Base-by-base conservation (phyloP, 345 rosid genomes). In the Corymbia maculata region DNA sequence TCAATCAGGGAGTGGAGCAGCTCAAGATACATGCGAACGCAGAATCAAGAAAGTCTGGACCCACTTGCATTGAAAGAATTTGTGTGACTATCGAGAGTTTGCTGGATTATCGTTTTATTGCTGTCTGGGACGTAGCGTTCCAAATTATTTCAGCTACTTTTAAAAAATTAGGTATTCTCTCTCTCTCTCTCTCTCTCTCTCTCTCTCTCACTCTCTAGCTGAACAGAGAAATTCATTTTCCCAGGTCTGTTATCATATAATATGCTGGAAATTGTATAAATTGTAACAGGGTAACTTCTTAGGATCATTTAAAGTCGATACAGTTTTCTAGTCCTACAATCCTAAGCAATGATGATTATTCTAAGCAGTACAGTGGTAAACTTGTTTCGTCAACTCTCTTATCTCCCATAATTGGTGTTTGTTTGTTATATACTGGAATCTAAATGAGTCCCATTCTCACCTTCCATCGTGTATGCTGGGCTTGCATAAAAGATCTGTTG, bases 91-190 rank as follows among this genome's bases (percentile, higher is more conserved):
- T 93, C 22, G 99, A 96, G 88, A 95, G 97, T 89, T 91, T 96
- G 90, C 98, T 98, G 89, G 95, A 97, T 89, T 98, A 98, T 93
- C 95, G 90, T 68, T 96, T 92, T 88, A 89, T 93, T 92, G 94
- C 93, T 44, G 95, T 94, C 88, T 97, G 99, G 98, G 96, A 98
- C 90, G 88, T 95, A 96, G 93, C 93, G 42, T 95, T 97, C 91
- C 96, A 96, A 93, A 92, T 97, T 89, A 93, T 98, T 87, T 93
- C 99, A 6, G 91, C 94, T 3, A 93, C 95, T 95, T 97, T 98
- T 87, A 93, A 92, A 92, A 96, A 94, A 94, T 92, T 97, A 92
- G 99, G 99, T 96, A 93, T 16, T 89, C 66, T 21, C 5, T 47
- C 47, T 36, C 75, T 45, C 9, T 50, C 30, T 85, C 79, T 68